Conservation (phyloP, 23 red algal species). For the Agarophyton chilense region DNA sequence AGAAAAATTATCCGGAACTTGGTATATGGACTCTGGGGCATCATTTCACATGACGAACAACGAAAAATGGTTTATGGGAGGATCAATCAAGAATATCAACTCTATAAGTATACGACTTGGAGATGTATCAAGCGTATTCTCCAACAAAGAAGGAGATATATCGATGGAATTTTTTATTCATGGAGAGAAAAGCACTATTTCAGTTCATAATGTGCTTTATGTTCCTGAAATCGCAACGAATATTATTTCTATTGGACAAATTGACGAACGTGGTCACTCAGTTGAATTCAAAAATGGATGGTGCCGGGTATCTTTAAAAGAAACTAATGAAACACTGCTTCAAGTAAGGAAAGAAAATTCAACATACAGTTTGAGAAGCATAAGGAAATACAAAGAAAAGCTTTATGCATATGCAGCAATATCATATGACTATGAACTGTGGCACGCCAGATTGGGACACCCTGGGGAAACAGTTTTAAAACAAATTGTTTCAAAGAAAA, state of each 20-base stretch:
- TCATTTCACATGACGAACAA: conserved; percentile 22
- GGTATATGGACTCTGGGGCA: conserved; percentile 26
- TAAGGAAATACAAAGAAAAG: background rate
- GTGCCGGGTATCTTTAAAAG: background rate
- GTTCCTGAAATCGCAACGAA: background rate
- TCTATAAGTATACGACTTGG: background rate
- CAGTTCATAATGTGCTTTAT: background rate
- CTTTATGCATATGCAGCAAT: background rate
- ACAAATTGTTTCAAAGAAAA: background rate
- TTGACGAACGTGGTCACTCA: background rate
- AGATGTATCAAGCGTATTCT: background rate
- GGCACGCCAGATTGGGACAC: background rate
- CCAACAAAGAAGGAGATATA: background rate
- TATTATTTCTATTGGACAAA: background rate
- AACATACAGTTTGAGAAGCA: background rate
- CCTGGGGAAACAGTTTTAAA: background rate
- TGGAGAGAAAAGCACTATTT: background rate
- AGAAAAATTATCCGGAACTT: background rate
- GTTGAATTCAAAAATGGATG: background rate
- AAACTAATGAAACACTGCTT: background rate
- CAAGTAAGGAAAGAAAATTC: background rate
- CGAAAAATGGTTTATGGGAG: background rate
- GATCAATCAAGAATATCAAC: background rate
- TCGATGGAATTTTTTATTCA: background rate
- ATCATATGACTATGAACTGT: background rate